Evolutionary conservation across 352 stramenopile species (phyloP).

Genomic region (Pelagophyceae sp.): DNA sequence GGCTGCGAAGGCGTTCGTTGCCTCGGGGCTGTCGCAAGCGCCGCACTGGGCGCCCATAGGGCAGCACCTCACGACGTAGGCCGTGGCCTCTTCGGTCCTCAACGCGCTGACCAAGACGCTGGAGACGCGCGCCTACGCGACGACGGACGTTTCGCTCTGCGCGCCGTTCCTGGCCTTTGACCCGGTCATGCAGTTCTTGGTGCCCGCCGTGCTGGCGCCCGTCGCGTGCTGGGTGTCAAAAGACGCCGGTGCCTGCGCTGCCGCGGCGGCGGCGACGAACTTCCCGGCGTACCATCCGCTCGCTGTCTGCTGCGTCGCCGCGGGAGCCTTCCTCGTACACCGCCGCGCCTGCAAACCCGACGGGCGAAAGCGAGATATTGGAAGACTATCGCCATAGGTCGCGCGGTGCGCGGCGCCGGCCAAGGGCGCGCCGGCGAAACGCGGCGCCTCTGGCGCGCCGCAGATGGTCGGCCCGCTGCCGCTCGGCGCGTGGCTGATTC

Average conservation of each 20-base stretch:
- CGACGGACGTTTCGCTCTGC: constrained; percentile 9
- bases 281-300: constrained; percentile 12
- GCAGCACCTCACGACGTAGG: no score
- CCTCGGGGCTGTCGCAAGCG: no score
- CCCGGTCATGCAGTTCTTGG: constrained; percentile 12
- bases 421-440: no score
- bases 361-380: background rate
- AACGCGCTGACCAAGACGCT: constrained; percentile 10
- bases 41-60: no score
- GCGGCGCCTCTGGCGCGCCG: no score
- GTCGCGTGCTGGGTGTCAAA: background rate
- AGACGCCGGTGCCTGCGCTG: background rate
- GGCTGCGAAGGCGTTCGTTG: no score
- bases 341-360: background rate
- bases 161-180: constrained; percentile 12
- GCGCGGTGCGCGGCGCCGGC: no score
- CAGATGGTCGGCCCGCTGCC: background rate
- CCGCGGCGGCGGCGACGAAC: background rate
- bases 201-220: constrained; percentile 3
- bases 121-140: constrained; percentile 4
- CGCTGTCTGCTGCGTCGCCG: background rate
- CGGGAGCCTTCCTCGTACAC: background rate
- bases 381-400: no score
- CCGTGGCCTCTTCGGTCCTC: background rate
- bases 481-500: constrained; percentile 7